phyloP scores from a whole-genome alignment of 257 asterid genomes.

The Apocynum venetum region DNA sequence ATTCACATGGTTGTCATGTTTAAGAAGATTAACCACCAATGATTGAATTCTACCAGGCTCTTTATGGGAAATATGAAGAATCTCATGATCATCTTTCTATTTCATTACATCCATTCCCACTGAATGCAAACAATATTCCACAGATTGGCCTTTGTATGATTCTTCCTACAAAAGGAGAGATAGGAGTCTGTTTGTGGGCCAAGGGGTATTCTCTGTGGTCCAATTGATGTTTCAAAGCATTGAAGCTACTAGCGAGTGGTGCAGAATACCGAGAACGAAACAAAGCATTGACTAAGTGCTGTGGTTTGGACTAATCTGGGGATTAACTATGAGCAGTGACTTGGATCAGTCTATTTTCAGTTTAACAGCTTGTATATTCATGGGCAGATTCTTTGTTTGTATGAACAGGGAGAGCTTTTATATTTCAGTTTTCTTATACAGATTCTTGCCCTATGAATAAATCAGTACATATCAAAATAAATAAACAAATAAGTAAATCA shows the following conservation, averaged over 20 bases:
- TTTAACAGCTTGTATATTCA: neutral
- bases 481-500: too few relatives aligned
- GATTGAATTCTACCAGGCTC: neutral
- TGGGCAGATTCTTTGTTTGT: neutral
- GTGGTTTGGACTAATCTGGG: neutral
- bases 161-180: neutral
- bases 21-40: neutral
- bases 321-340: neutral
- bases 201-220: neutral
- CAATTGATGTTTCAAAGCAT: neutral
- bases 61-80: neutral
- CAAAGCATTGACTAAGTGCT: neutral
- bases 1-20: neutral
- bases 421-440: neutral
- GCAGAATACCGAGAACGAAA: neutral
- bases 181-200: neutral
- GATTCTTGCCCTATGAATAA: neutral
- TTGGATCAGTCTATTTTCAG: neutral
- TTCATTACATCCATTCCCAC: neutral
- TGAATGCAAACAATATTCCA: neutral
- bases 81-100: neutral
- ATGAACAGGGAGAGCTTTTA: neutral
- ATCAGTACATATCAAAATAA: neutral
- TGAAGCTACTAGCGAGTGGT: neutral
- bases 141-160: neutral